phyloP scores from a whole-genome alignment of 768 basidiomycete species.

The Coprinopsis sp. region DNA sequence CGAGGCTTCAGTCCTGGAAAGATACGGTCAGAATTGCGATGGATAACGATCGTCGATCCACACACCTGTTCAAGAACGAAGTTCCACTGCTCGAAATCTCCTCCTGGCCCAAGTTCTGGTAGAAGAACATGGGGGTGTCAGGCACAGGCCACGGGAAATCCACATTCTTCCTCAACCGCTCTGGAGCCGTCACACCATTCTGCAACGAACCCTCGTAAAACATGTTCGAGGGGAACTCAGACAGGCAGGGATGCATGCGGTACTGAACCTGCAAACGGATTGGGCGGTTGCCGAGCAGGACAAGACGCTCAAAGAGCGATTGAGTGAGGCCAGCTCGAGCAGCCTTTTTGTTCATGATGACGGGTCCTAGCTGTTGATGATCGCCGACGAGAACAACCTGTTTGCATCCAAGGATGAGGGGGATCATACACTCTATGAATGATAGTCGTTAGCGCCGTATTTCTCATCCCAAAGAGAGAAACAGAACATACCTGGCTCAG shows the following conservation, averaged over 20 bases:
- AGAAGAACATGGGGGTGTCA: conserved; percentile 99
- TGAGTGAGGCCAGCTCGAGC: conserved; percentile 98
- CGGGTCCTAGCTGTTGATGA: conserved; percentile 95
- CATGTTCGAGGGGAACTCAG: conserved; percentile 99
- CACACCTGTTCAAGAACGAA: conserved; percentile 90
- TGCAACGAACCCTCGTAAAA: conserved; percentile 99
- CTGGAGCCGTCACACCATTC: conserved; percentile 98
- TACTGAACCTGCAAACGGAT: conserved; percentile 99
- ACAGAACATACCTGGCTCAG: conserved; percentile 75
- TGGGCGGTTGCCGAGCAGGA: conserved; percentile 90
- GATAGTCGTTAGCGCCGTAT: conserved; percentile 13
- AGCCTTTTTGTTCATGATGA: conserved; percentile 99
- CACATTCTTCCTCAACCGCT: conserved; percentile 94
- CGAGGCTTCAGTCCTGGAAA: conserved; percentile 85
- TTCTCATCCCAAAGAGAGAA: conserved; percentile 1
- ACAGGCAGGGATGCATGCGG: conserved; percentile 99
- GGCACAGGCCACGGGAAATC: conserved; percentile 99
- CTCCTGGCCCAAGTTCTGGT: conserved; percentile 98
- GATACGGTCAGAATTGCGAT: conserved; percentile 4
- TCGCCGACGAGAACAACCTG: conserved; percentile 98
- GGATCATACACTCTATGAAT: conserved; percentile 93
- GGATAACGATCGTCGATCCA: conserved; percentile 12
- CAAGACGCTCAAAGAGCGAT: conserved; percentile 95
- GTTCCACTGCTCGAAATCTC: conserved; percentile 99
- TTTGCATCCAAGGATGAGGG: conserved; percentile 95